Conservation (phyloP, 2,329 filamentous ascomycete species). For the Cladosporium cucumerinum region DNA sequence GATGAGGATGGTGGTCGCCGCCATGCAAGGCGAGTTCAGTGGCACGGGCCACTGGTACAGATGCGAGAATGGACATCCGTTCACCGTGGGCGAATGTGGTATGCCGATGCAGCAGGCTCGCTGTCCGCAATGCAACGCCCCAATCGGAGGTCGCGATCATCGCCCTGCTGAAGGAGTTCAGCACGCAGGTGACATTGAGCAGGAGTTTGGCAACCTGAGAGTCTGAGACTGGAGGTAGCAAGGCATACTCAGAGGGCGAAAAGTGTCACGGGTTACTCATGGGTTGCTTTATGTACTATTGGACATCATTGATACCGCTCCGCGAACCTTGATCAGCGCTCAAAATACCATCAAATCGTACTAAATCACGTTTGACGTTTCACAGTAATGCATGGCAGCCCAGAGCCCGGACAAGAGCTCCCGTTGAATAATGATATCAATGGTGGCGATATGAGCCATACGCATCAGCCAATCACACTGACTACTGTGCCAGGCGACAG, state of each 20-base stretch:
- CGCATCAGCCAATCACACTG: neutral
- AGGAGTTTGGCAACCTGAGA: constrained; percentile 23
- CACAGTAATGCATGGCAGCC: neutral
- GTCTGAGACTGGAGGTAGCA: neutral
- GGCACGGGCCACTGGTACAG: constrained; percentile 60
- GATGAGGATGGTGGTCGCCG: constrained; percentile 47
- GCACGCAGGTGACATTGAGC: constrained; percentile 50
- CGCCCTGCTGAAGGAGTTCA: constrained; percentile 50
- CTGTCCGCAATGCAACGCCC: constrained; percentile 61
- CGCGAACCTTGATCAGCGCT: neutral
- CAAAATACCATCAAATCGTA: neutral
- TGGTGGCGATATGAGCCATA: neutral
- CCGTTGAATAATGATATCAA: neutral
- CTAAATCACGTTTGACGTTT: neutral
- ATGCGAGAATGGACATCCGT: constrained; percentile 55
- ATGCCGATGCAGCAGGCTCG: constrained; percentile 59
- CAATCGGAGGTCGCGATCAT: constrained; percentile 57
- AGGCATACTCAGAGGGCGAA: neutral
- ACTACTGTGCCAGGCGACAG: neutral
- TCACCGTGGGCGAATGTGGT: constrained; percentile 39
- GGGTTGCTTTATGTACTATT: neutral
- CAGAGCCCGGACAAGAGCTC: neutral
- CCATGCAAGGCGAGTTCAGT: constrained; percentile 45
- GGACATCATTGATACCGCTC: neutral
- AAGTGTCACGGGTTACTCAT: neutral